Percentiles rank a stretch among this genome's conserved stretches.
phyloP scores from a whole-genome alignment of 495 filamentous ascomycete genomes.

The Aspergillus haitiensis region DNA sequence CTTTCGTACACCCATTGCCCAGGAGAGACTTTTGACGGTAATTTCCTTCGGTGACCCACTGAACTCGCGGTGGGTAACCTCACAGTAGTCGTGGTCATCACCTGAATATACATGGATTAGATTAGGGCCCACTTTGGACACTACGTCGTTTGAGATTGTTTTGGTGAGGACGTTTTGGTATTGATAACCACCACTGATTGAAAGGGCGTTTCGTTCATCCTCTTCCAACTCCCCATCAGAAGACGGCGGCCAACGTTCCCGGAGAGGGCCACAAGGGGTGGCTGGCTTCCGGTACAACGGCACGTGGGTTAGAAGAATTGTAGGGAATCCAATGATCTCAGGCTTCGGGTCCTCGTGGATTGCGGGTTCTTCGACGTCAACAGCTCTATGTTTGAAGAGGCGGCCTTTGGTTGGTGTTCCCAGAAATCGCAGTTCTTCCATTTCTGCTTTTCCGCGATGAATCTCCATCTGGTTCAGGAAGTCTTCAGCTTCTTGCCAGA shows the following conservation, averaged over 20 bases:
- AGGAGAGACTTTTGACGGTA: constrained; percentile 89
- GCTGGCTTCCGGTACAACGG: constrained; percentile 78
- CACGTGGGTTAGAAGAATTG: constrained; percentile 85
- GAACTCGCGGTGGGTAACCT: constrained; percentile 71
- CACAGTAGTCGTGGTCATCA: constrained; percentile 98
- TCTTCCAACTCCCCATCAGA: constrained; percentile 59
- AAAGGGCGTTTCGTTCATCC: constrained; percentile 77
- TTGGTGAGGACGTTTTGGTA: constrained; percentile 92
- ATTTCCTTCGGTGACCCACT: constrained; percentile 75
- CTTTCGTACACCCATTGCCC: constrained; percentile 93
- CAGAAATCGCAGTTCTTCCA: constrained; percentile 41
- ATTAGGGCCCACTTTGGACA: constrained; percentile 73
- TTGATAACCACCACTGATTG: constrained; percentile 76
- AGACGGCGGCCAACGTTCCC: constrained; percentile 76
- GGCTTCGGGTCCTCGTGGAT: constrained; percentile 28
- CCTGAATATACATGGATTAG: constrained; percentile 79
- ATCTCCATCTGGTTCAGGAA: constrained; percentile 67
- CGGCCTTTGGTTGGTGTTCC: constrained; percentile 45
- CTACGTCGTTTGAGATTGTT: constrained; percentile 67
- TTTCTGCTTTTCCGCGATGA: constrained; percentile 44
- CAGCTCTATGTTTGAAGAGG: constrained; percentile 49
- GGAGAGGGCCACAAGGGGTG: constrained; percentile 86
- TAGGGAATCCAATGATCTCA: constrained; percentile 60
- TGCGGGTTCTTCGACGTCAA: constrained; percentile 29
- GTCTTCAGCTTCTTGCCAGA: constrained; percentile 73